Evolutionary conservation across 2,329 filamentous ascomycete genomes (phyloP), one percentile per base, ranked within the genome.

Genomic region (Capronia americana): DNA sequence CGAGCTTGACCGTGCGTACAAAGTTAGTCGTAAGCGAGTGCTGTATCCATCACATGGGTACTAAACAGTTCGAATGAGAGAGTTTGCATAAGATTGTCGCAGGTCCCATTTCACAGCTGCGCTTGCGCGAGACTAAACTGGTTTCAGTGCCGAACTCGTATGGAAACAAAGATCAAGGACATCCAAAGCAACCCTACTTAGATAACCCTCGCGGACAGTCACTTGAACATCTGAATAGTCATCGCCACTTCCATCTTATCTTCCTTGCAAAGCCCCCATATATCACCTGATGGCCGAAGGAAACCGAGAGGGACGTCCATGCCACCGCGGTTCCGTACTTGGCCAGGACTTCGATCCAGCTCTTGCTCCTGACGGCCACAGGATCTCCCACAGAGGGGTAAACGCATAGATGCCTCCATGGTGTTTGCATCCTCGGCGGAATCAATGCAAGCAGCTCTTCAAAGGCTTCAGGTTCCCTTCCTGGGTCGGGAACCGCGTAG

Each of bases 81-180:
- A 77, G 75, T 20, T 71, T 66, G 8, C 75, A n/a, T n/a, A n/a
- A 72, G 4, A 78, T 56, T 1, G 70, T 69, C 6, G 76, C 72
- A 11, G 77, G 65, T 8, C 70, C 72, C 28, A 78, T 63, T 51
- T 75, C n/a, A 75, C n/a, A 78, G 69, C 63, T 78, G 76, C 7
- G 75, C 73, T 23, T 74, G 72, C 1, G 76, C 77, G 10, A 79
- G 73, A 48, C 76, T 78, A 46, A n/a, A 41, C 32, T 3, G 17
- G 50, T 14, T 32, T 51, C 51, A 63, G 58, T 24, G 28, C 5
- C 17, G 5, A 6, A n/a, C n/a, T 41, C 12, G 38, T 12, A 6
- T 44, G 11, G n/a, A 44, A 20, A 56, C 11, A 34, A 34, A 50
- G 41, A 11, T 32, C 30, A 20, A 34, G 28, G 34, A 48, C 17